A percentile compares a stretch with the other conserved stretches of the same genome.
Evolutionary conservation across 176 grass and related monocot genomes (phyloP).

Genomic region (Puya raimondii): DNA sequence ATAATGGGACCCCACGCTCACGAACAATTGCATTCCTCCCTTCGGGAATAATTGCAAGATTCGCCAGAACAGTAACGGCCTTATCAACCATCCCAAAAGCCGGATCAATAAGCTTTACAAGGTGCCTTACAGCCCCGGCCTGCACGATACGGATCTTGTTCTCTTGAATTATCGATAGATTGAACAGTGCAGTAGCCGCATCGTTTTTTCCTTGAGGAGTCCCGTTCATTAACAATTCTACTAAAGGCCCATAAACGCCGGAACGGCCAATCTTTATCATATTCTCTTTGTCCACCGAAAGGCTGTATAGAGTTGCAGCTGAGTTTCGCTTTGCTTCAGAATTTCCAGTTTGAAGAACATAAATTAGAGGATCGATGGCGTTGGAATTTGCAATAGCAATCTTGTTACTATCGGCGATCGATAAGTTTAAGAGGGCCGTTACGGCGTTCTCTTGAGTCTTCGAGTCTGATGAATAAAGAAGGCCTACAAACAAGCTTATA

Average conservation of each 20-base stretch:
- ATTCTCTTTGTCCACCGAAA: slow-evolving; percentile 61
- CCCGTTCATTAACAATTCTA: slow-evolving; percentile 52
- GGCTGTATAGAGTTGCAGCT: slow-evolving; percentile 72
- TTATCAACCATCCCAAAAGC: slow-evolving; percentile 77
- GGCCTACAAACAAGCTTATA: slow-evolving; percentile 52
- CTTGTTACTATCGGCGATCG: slow-evolving; percentile 69
- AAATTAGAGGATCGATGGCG: slow-evolving; percentile 59
- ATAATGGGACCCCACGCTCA: slow-evolving; percentile 41
- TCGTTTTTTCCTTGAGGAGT: slow-evolving; percentile 75
- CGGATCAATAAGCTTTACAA: slow-evolving; percentile 88
- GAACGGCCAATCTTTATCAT: slow-evolving; percentile 67
- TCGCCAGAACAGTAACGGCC: slow-evolving; percentile 69
- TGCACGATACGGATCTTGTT: slow-evolving; percentile 67
- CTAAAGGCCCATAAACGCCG: slow-evolving; percentile 55
- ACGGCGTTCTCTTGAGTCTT: slow-evolving; percentile 65
- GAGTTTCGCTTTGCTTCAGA: slow-evolving; percentile 75
- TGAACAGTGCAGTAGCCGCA: slow-evolving; percentile 73
- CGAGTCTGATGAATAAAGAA: slow-evolving; percentile 60
- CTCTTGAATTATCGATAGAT: slow-evolving; percentile 72
- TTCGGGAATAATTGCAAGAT: slow-evolving; percentile 54
- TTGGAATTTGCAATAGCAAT: slow-evolving; percentile 50
- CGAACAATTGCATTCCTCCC: slow-evolving; percentile 51
- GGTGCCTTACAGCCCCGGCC: slow-evolving; percentile 53
- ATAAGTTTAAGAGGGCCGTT: slow-evolving; percentile 66
- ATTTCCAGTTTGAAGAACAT: slow-evolving; percentile 58